Base-by-base conservation (phyloP, 2,329 filamentous ascomycete genomes). In the Dactylellina sp. region DNA sequence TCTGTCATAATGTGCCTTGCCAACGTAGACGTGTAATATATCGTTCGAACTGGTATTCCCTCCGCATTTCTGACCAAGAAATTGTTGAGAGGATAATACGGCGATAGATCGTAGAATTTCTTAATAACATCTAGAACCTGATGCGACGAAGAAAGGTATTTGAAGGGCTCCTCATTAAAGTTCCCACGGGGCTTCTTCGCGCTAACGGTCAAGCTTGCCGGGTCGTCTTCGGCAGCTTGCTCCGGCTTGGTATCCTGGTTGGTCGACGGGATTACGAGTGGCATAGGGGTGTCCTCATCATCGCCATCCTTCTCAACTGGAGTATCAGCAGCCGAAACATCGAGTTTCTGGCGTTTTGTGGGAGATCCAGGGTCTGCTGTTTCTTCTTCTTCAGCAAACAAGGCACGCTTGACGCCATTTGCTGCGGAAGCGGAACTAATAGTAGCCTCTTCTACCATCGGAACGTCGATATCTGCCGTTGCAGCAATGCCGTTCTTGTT, bases 51-150 rank as follows among this genome's bases (percentile, higher is more conserved):
- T 0, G 94, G 92, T 79, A 92, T 88, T 52, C 93, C 95, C 75
- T 89, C 86, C 24, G 91, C 91, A 82, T 99, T 99, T 79, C 95
- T 91, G 59, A 99, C 95, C 89, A 99, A 91, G 84, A 95, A 99
- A 64, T 94, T 89, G 81, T 96, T 91, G 20, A 89, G 86, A 0
- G 95, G 95, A 84, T 99, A 99, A 52, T 90, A 89, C 0, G 88
- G 81, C 0, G 92, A 93, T 75, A 98, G 85, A 60, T 90, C 85
- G 83, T 98, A 99, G 83, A 98, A 98, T 1, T 86, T 81, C 78
- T 89, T 90, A 79, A 99, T 94, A 63, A 86, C 85, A 75, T 88
- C 81, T 61, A 99, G 89, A 71, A 95, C 91, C 1, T 88, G 83
- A 80, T 97, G 91, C 24, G 89, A 86, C 0, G 88, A 82, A 7